Evolutionary conservation across 176 grass and related monocot species (phyloP).

Genomic region (Dendrocalamus sinicus): DNA sequence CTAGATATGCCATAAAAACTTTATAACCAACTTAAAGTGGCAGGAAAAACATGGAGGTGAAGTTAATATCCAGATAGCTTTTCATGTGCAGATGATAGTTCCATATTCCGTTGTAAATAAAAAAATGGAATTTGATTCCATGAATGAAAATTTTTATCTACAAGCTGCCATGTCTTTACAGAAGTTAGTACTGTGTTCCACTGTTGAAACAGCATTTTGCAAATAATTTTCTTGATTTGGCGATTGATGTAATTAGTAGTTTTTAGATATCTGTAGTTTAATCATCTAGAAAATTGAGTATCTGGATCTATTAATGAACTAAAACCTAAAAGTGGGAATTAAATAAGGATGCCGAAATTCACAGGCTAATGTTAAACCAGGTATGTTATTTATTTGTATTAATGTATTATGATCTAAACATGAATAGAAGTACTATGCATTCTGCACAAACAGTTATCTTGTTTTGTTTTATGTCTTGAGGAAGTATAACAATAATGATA

Average conservation of each 20-base stretch:
- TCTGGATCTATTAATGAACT: background rate
- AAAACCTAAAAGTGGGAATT: background rate
- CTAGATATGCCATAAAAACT: background rate
- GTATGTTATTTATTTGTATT: constrained; percentile 10
- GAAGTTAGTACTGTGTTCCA: background rate
- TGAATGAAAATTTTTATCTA: background rate
- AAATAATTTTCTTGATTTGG: background rate
- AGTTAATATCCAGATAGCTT: constrained; percentile 1
- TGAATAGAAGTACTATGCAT: background rate
- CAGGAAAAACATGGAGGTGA: background rate
- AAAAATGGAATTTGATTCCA: constrained; percentile 23
- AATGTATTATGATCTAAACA: background rate
- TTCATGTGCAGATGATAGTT: background rate
- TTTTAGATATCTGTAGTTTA: background rate
- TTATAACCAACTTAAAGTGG: background rate
- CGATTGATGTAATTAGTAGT: background rate
- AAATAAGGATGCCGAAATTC: background rate
- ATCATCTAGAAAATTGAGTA: constrained; percentile 15
- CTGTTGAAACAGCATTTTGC: background rate
- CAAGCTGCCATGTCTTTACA: background rate
- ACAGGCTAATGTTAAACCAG: background rate
- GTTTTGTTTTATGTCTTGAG: constrained; percentile 1
- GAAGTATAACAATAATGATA: background rate
- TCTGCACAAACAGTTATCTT: background rate
- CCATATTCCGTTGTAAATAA: background rate